Conservation (phyloP, 257 asterid genomes). For the Rehmannia glutinosa region DNA sequence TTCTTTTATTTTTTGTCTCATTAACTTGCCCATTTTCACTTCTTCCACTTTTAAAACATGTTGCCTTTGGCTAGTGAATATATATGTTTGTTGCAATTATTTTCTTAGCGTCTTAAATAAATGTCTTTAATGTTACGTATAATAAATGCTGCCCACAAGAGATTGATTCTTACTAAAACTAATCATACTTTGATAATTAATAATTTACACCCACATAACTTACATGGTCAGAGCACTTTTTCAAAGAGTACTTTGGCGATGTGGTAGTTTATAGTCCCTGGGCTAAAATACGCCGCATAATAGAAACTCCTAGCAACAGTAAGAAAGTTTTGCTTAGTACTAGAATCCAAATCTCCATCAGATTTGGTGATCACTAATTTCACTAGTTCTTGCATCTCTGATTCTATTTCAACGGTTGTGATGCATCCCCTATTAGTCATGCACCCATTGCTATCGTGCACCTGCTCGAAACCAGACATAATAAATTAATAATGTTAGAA, state of each 20-base stretch:
- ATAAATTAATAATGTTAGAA: neutral
- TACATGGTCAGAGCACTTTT: slow-evolving; percentile 32
- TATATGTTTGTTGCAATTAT: too few species aligned
- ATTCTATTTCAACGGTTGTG: slow-evolving; percentile 36
- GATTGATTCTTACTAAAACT: neutral
- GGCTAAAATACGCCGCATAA: slow-evolving; percentile 50
- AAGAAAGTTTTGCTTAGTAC: slow-evolving; percentile 53
- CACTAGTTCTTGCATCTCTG: slow-evolving; percentile 54
- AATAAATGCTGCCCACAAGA: neutral
- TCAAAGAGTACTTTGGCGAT: slow-evolving; percentile 71
- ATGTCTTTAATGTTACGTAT: neutral
- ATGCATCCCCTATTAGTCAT: slow-evolving; percentile 9
- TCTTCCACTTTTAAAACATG: too few species aligned
- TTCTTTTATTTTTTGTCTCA: too few species aligned
- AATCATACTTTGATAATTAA: neutral
- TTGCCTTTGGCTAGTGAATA: too few species aligned
- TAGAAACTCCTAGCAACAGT: slow-evolving; percentile 56
- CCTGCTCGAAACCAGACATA: neutral
- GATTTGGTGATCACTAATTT: slow-evolving; percentile 45
- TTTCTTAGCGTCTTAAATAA: too few species aligned
- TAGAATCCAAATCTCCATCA: slow-evolving; percentile 26
- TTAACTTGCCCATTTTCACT: too few species aligned
- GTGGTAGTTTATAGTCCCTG: slow-evolving; percentile 49
- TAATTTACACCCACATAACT: neutral
- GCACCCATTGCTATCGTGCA: slow-evolving; percentile 18